Base-by-base conservation (phyloP, 768 basidiomycete genomes). In the Lanmaoa pseudosensibilis region DNA sequence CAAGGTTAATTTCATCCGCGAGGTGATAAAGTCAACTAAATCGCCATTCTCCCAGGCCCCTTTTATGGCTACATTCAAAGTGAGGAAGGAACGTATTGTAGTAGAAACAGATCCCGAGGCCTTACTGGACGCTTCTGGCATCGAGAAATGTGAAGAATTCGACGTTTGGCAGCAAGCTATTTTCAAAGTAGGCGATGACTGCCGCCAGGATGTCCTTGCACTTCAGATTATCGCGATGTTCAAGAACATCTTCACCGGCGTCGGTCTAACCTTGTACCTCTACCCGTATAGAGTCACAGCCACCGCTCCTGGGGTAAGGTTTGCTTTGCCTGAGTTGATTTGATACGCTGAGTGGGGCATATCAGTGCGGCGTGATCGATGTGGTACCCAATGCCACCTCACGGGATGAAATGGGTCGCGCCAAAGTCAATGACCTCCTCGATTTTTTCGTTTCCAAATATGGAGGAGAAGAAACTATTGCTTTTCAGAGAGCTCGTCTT, bases 41-140 rank as follows among this genome's bases (percentile, higher is more conserved):
- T 55, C 19, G 44, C 56, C n/a, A 54, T 37, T 53, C 38, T 33
- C n/a, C 3, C 56, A 98, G 94, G 95, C 97, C 11, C 97, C 97
- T 0, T 99, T 99, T 77, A 98, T 99, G 97, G 97, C 97, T 1
- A 98, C 96, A 1, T 99, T 99, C 81, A 97, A 96, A 78, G 97
- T 99, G 23, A 84, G 91, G 54, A 96, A 98, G 70, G 88, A 94
- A 59, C 79, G 83, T 6, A 68, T 87, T 23, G 81, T 85, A 21
- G 73, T 92, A 21, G 77, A 85, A 57, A 79, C 80, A 12, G 82
- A 94, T 66, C 85, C 90, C 0, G 89, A 94, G 56, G 85, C 86
- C 18, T 75, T 94, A 27, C 69, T 92, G 49, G 82, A 87, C 27
- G 83, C 78, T n/a, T 78, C 74, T 15, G 84, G 81, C 5, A 69